A percentile compares a stretch with the other conserved stretches of the same genome.
phyloP scores from a whole-genome alignment of 805 yeast genomes.

The Lachancea mirantina region DNA sequence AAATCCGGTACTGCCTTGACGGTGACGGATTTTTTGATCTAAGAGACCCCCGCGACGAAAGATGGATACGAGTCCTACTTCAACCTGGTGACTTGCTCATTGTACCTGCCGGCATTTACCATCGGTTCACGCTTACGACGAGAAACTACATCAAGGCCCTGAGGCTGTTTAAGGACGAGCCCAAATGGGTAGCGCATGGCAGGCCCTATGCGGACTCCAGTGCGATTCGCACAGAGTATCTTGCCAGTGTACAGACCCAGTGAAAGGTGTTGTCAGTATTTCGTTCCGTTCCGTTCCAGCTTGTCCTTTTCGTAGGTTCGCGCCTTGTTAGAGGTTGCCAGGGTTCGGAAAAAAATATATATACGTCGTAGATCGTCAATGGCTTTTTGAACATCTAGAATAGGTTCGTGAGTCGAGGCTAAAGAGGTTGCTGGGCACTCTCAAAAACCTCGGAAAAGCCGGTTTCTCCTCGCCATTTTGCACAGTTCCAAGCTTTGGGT shows the following conservation, averaged over 20 bases:
- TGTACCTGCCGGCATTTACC: slow-evolving; percentile 90
- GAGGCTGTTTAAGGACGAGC: slow-evolving; percentile 86
- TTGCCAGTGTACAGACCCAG: slow-evolving; percentile 15
- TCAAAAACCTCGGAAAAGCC: no score
- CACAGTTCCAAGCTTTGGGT: no score
- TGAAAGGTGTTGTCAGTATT: background rate
- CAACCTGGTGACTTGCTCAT: slow-evolving; percentile 57
- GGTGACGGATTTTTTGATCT: slow-evolving; percentile 94
- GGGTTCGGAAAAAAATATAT: no score
- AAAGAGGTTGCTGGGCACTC: no score
- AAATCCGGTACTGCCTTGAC: slow-evolving; percentile 79
- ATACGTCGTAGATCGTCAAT: no score
- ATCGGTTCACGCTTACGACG: slow-evolving; percentile 74
- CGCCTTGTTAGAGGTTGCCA: no score
- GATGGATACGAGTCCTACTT: slow-evolving; percentile 74
- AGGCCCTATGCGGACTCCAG: slow-evolving; percentile 51
- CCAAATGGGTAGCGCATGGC: slow-evolving; percentile 87
- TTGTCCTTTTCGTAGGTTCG: background rate
- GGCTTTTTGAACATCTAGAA: no score
- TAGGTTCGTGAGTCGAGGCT: no score
- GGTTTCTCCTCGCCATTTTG: no score
- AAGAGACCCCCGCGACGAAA: slow-evolving; percentile 44
- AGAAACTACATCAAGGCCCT: slow-evolving; percentile 63
- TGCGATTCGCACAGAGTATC: slow-evolving; percentile 39
- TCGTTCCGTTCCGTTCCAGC: background rate